These are phyloP conservation scores for Xylariaceae sp. DNA, from an alignment of 2,329 filamentous ascomycete species.

Conservation along the genomic window DNA sequence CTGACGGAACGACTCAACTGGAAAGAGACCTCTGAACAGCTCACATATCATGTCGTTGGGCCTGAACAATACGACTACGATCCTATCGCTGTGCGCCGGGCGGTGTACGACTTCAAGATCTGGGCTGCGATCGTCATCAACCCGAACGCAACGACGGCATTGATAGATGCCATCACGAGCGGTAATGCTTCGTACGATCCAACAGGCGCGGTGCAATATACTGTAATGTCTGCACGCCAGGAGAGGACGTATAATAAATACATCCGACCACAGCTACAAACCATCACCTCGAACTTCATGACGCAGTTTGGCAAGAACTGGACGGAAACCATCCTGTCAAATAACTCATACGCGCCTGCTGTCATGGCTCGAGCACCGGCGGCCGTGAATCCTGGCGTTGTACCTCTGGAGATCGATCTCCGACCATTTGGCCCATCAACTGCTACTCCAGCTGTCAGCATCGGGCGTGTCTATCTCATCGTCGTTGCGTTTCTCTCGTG, in stretches of 20 bases:
- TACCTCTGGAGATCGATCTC: conserved; percentile 43
- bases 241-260: conserved; percentile 51
- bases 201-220: conserved; percentile 51
- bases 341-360: conserved; percentile 33
- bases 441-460: conserved; percentile 54
- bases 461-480: conserved; percentile 64
- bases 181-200: conserved; percentile 60
- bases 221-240: conserved; percentile 54
- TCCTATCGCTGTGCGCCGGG: conserved; percentile 51
- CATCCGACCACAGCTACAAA: conserved; percentile 47
- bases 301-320: conserved; percentile 45
- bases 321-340: conserved; percentile 37
- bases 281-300: conserved; percentile 44
- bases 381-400: conserved; percentile 31
- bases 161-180: conserved; percentile 49
- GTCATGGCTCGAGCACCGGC: conserved; percentile 24
- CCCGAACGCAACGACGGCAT: conserved; percentile 55
- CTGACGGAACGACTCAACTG: conserved; percentile 40
- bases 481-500: conserved; percentile 66
- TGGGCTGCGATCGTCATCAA: conserved; percentile 62
- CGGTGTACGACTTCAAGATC: conserved; percentile 54
- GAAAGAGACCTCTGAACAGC: conserved; percentile 33
- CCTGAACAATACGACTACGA: conserved; percentile 53
- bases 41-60: conserved; percentile 48
- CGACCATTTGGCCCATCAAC: conserved; percentile 55